Conservation (phyloP, 1,284 basidiomycete genomes). For the Moniliella sp. region DNA sequence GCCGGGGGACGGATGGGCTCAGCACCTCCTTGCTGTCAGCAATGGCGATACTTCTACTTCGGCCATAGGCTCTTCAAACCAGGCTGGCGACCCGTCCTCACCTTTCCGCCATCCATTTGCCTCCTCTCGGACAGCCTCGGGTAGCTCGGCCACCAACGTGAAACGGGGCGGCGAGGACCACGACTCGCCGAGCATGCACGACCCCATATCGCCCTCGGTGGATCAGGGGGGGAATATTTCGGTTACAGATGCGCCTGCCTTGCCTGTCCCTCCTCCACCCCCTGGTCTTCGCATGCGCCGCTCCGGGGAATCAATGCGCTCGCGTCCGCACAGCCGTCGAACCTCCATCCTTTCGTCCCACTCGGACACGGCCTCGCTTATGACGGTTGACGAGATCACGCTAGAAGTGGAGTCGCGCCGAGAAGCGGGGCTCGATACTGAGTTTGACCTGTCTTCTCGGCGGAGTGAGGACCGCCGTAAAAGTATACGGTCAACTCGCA, state of each 20-base stretch:
- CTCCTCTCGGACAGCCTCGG: too few relatives aligned
- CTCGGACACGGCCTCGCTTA: constrained; percentile 59
- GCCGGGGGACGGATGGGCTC: constrained; percentile 10
- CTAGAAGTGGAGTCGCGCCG: constrained; percentile 73
- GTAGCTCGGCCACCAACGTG: too few relatives aligned
- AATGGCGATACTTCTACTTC: constrained; percentile 12
- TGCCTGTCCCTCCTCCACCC: neutral
- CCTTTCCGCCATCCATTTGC: too few relatives aligned
- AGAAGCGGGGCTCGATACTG: neutral
- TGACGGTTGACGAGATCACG: constrained; percentile 93
- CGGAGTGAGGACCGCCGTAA: neutral
- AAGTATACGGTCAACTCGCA: neutral
- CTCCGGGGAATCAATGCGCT: constrained; percentile 14
- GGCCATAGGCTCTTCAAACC: constrained; percentile 11
- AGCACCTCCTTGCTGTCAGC: constrained; percentile 5
- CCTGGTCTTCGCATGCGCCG: neutral
- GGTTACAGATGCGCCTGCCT: too few relatives aligned
- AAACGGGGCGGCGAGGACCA: too few relatives aligned
- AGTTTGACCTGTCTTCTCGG: neutral
- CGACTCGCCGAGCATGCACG: too few relatives aligned
- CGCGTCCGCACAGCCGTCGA: constrained; percentile 14
- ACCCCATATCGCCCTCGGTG: too few relatives aligned
- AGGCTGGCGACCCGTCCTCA: constrained; percentile 20
- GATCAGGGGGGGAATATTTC: too few relatives aligned
- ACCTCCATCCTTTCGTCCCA: constrained; percentile 14